Conservation (phyloP, 331 rosid genomes). For the Acacia concinna region DNA sequence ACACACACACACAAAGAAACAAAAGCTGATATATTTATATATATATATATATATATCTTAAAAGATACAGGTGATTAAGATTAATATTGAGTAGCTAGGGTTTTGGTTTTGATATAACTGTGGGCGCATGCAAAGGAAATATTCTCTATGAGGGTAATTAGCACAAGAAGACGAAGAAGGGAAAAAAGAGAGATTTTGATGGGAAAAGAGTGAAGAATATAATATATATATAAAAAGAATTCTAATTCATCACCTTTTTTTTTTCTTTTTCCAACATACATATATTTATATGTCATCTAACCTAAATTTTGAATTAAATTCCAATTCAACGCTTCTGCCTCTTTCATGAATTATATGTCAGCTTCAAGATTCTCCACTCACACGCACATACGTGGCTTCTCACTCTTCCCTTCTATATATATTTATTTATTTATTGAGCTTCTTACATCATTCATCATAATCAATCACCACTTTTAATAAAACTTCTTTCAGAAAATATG, state of each 20-base stretch:
- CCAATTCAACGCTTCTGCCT: slow-evolving; percentile 14
- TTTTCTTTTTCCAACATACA: neutral
- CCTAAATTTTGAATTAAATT: slow-evolving; percentile 26
- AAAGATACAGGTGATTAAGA: neutral
- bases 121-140: slow-evolving; percentile 17
- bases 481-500: neutral
- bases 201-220: slow-evolving; percentile 8
- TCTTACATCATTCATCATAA: neutral
- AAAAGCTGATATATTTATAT: neutral
- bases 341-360: neutral
- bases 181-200: neutral
- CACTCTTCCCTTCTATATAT: neutral
- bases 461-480: neutral
- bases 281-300: neutral
- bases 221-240: neutral
- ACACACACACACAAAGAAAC: neutral
- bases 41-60: too few relatives aligned
- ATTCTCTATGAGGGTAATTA: slow-evolving; percentile 11
- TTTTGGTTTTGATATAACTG: neutral
- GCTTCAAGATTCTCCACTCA: slow-evolving; percentile 38
- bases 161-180: neutral
- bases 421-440: neutral
- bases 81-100: neutral
- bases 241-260: slow-evolving; percentile 12
- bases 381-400: neutral